Percentiles rank a stretch among this genome's conserved stretches.
Evolutionary conservation across 768 basidiomycete species (phyloP).

Genomic region (Pisolithus orientalis): DNA sequence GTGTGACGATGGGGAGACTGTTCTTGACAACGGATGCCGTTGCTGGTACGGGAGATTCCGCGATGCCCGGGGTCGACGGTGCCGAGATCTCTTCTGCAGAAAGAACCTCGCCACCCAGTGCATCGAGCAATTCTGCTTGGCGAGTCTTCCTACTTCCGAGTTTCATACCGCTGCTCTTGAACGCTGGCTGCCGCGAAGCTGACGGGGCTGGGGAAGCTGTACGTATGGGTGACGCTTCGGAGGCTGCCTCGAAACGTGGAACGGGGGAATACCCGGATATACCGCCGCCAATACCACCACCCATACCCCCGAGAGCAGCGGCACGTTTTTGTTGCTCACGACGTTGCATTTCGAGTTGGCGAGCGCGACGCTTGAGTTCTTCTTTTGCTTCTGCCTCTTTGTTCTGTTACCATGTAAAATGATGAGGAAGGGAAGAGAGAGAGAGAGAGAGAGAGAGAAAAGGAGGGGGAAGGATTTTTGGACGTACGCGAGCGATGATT

Average conservation of each 20-base stretch:
- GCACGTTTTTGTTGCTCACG: conserved; percentile 86
- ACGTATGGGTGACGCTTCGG: conserved; percentile 43
- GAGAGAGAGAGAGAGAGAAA: neutral
- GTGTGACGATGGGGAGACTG: conserved; percentile 67
- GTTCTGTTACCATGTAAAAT: conserved; percentile 46
- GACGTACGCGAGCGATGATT: conserved; percentile 84
- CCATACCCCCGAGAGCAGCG: conserved; percentile 37
- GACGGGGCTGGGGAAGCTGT: conserved; percentile 39
- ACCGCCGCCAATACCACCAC: conserved; percentile 55
- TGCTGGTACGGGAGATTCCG: conserved; percentile 37
- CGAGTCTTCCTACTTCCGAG: conserved; percentile 88
- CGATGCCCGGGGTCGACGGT: conserved; percentile 44
- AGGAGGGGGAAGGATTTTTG: neutral
- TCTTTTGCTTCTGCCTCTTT: conserved; percentile 99
- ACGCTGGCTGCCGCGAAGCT: conserved; percentile 62
- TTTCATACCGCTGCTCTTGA: conserved; percentile 96
- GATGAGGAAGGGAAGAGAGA: neutral
- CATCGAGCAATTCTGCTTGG: conserved; percentile 83
- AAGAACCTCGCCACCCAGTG: conserved; percentile 73
- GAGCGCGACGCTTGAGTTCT: conserved; percentile 94
- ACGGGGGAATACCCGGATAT: conserved; percentile 66
- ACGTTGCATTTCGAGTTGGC: conserved; percentile 96
- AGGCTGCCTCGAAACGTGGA: conserved; percentile 58
- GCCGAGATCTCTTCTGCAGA: conserved; percentile 46
- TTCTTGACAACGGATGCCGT: conserved; percentile 46